Evolutionary conservation across 108 stramenopile species (phyloP).

Genomic region (Craspedostauros australis): DNA sequence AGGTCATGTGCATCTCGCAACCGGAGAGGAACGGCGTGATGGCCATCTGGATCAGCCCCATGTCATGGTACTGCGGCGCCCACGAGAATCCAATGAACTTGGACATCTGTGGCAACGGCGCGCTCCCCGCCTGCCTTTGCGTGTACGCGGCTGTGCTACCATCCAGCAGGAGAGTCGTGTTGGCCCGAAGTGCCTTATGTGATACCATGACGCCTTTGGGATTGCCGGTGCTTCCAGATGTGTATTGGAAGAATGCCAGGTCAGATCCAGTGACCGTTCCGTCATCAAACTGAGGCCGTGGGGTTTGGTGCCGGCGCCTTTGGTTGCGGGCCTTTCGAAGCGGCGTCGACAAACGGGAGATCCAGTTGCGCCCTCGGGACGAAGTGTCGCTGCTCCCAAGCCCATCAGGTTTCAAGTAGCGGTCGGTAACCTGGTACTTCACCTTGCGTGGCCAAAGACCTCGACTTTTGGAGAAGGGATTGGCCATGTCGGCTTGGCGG

Average conservation of each 20-base stretch:
- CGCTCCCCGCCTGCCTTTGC: neutral
- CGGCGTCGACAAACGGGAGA: too few species aligned
- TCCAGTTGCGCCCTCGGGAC: too few species aligned
- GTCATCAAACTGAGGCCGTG: neutral
- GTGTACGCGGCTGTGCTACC: neutral
- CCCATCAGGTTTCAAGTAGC: neutral
- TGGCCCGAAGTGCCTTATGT: neutral
- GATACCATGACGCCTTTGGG: too few species aligned
- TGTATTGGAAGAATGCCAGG: constrained; percentile 68
- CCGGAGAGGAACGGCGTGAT: constrained; percentile 49
- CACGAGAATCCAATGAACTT: constrained; percentile 46
- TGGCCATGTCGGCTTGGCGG: neutral
- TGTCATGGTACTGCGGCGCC: constrained; percentile 81
- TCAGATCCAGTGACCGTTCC: neutral
- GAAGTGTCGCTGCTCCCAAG: neutral
- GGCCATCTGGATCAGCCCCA: too few species aligned
- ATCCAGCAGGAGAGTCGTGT: neutral
- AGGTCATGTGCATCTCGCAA: constrained; percentile 50
- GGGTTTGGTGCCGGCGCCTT: too few species aligned
- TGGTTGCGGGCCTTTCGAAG: too few species aligned
- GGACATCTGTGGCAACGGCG: neutral
- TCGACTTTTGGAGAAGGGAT: neutral
- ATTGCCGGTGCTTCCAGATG: too few species aligned
- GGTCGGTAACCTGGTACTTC: neutral
- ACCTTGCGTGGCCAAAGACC: constrained; percentile 1